phyloP scores from a whole-genome alignment of 2,329 filamentous ascomycete species.

The Penicillium olsonii region DNA sequence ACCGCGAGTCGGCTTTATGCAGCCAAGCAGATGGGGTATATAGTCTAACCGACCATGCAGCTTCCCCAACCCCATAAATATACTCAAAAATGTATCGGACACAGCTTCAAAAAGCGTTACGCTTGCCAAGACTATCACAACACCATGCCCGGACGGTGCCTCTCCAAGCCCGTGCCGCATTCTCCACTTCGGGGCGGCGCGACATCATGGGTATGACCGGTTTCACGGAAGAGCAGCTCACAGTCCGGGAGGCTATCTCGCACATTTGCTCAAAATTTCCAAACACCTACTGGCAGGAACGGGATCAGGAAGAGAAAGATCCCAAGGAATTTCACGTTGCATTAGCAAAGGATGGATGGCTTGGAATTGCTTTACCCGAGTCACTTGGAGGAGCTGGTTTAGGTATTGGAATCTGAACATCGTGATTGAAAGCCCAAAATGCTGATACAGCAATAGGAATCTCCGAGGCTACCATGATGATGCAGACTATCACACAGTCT shows the following conservation, averaged over 20 bases:
- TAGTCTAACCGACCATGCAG: neutral
- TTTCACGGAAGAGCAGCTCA: constrained; percentile 72
- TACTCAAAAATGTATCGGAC: constrained; percentile 15
- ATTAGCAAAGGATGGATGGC: constrained; percentile 73
- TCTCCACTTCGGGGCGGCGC: constrained; percentile 35
- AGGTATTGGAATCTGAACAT: constrained; percentile 35
- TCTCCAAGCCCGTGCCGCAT: constrained; percentile 16
- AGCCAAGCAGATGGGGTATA: neutral
- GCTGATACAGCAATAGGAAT: constrained; percentile 51
- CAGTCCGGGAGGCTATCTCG: constrained; percentile 68
- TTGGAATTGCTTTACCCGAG: constrained; percentile 78
- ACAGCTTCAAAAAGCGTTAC: constrained; percentile 11
- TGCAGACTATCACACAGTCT: constrained; percentile 74
- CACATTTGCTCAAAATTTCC: constrained; percentile 71
- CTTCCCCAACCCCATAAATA: neutral
- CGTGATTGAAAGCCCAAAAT: neutral
- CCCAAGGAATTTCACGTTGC: constrained; percentile 75
- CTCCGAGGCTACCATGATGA: constrained; percentile 82
- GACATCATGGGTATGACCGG: constrained; percentile 70
- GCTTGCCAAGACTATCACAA: constrained; percentile 6
- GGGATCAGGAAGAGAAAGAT: constrained; percentile 69
- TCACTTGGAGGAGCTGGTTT: constrained; percentile 72
- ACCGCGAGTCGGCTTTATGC: constrained; percentile 18
- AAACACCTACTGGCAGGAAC: constrained; percentile 73
- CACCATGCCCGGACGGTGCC: neutral